A percentile compares a stretch with the other conserved stretches of the same genome.
Conservation (phyloP, 2,329 filamentous ascomycete genomes). For the Fusarium torreyae region DNA sequence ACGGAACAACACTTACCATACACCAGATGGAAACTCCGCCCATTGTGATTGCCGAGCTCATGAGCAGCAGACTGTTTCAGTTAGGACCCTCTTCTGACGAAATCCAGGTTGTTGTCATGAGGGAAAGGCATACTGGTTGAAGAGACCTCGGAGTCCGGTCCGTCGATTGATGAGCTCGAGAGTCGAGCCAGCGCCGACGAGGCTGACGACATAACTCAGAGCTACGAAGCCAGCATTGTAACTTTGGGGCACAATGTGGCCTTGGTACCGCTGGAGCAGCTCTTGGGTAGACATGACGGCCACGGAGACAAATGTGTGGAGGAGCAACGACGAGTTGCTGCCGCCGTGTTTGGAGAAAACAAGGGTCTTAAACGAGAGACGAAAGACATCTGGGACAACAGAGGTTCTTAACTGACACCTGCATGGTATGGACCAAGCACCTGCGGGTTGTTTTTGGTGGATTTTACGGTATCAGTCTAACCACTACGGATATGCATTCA, state of each 20-base stretch:
- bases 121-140: constrained; percentile 73
- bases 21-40: constrained; percentile 82
- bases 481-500: constrained; percentile 18
- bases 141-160: constrained; percentile 76
- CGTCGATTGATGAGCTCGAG: constrained; percentile 85
- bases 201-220: constrained; percentile 82
- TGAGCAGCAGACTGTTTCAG: constrained; percentile 70
- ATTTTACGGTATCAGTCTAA: constrained; percentile 30
- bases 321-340: constrained; percentile 30
- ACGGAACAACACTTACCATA: constrained; percentile 64
- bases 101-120: constrained; percentile 2
- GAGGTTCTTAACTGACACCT: constrained; percentile 42
- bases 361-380: constrained; percentile 8
- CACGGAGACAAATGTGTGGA: constrained; percentile 12
- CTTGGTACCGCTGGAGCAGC: constrained; percentile 60
- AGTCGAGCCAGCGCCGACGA: constrained; percentile 83
- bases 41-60: constrained; percentile 78
- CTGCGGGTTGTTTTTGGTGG: constrained; percentile 32
- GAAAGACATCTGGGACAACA: constrained; percentile 24
- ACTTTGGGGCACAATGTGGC: constrained; percentile 62
- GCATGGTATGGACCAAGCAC: constrained; percentile 16
- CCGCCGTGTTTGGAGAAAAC: constrained; percentile 23
- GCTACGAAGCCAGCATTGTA: constrained; percentile 75
- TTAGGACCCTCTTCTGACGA: constrained; percentile 11
- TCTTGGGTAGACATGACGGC: constrained; percentile 48